phyloP scores from a whole-genome alignment of 106 monocot species.

The Platanthera guangdongensis region DNA sequence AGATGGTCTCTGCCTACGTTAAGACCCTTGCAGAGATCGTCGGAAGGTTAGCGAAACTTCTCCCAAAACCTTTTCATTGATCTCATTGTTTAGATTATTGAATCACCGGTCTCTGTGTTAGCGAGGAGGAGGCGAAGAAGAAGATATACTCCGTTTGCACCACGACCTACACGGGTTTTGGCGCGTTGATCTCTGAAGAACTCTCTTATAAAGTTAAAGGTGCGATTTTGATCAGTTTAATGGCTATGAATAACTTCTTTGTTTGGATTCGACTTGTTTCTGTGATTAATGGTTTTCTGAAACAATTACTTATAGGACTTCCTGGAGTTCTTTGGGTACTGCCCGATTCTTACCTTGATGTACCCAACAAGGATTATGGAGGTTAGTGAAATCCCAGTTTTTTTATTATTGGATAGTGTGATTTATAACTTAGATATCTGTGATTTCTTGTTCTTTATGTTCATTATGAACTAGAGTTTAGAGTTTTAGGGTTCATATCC shows the following conservation, averaged over 20 bases:
- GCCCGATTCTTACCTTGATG: conserved; percentile 95
- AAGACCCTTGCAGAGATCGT: conserved; percentile 78
- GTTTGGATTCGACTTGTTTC: background rate
- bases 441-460: background rate
- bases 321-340: conserved; percentile 95
- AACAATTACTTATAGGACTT: conserved; percentile 36
- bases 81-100: background rate
- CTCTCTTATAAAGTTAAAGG: conserved; percentile 95
- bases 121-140: conserved; percentile 98
- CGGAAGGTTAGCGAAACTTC: conserved; percentile 51
- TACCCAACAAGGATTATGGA: conserved; percentile 99
- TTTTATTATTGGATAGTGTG: conserved; percentile 5
- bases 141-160: conserved; percentile 97
- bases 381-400: conserved; percentile 29
- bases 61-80: background rate
- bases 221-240: conserved; percentile 3
- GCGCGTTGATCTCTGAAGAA: conserved; percentile 92
- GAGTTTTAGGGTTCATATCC: background rate
- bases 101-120: conserved; percentile 10
- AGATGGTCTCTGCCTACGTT: conserved; percentile 82
- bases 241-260: background rate
- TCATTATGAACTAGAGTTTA: background rate
- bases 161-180: conserved; percentile 97
- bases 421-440: background rate
- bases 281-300: background rate